A percentile compares a stretch with the other conserved stretches of the same genome.
These are phyloP conservation scores for Corylus avellana DNA, from an alignment of 306 rosid genomes.

Conservation along the genomic window DNA sequence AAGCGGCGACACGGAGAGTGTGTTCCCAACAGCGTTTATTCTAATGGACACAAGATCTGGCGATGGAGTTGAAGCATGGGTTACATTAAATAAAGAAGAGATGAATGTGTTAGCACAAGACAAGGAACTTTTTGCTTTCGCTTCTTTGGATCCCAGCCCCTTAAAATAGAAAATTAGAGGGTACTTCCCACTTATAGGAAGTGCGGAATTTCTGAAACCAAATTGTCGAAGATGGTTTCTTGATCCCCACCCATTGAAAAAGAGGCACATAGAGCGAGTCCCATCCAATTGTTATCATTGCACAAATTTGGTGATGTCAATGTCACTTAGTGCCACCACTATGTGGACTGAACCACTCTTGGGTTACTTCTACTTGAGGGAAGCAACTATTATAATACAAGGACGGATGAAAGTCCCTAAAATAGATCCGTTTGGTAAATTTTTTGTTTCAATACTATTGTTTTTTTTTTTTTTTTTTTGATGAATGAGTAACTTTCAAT, in stretches of 20 bases:
- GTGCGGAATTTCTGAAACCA: no score
- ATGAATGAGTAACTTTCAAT: no score
- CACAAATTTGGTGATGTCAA: neutral
- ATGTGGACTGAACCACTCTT: neutral
- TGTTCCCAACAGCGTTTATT: neutral
- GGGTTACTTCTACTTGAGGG: neutral
- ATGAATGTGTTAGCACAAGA: neutral
- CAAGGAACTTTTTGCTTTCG: slow-evolving; percentile 14
- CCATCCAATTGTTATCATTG: neutral
- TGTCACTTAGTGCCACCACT: neutral
- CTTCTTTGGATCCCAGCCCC: slow-evolving; percentile 18
- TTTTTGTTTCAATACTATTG: no score
- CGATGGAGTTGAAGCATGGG: slow-evolving; percentile 20
- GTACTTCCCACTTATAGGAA: neutral
- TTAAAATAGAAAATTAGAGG: neutral
- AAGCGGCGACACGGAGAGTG: neutral
- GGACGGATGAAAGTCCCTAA: neutral
- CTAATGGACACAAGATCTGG: slow-evolving; percentile 1
- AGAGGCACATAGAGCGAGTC: neutral
- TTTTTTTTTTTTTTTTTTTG: no score
- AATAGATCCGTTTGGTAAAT: neutral
- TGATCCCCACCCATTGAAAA: neutral
- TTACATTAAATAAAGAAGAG: neutral
- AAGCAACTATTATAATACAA: neutral
- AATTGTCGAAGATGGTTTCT: no score